Percentiles rank a stretch among this genome's conserved stretches.
phyloP scores from a whole-genome alignment of 208 protist species.

The Sergeia podlipaevii region DNA sequence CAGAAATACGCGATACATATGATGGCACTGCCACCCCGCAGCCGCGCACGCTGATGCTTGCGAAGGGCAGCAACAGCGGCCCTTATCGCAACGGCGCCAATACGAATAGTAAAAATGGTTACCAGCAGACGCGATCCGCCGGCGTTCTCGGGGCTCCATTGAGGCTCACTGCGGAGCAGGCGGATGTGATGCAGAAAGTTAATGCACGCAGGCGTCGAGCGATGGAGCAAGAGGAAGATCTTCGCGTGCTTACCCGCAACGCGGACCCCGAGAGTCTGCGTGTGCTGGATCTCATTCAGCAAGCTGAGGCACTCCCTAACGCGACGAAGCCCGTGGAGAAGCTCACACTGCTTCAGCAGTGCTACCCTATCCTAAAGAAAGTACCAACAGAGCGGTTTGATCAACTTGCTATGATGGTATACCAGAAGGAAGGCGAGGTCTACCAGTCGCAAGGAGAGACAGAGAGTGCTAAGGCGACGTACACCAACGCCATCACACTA shows the following conservation, averaged over 20 bases:
- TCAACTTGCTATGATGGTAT: slow-evolving; percentile 68
- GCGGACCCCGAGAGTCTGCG: slow-evolving; percentile 52
- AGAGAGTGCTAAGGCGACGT: slow-evolving; percentile 59
- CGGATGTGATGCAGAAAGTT: slow-evolving; percentile 12
- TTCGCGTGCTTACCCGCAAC: slow-evolving; percentile 32
- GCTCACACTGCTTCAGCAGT: slow-evolving; percentile 47
- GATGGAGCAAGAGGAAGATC: slow-evolving; percentile 22
- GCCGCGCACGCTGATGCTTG: not conserved
- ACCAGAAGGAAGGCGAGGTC: slow-evolving; percentile 75
- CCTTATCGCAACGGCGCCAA: slow-evolving; percentile 2
- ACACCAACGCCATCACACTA: slow-evolving; percentile 69
- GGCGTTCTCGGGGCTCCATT: not conserved
- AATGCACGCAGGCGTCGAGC: not conserved
- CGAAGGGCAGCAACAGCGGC: not conserved
- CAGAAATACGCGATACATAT: too few species aligned
- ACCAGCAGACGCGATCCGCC: not conserved
- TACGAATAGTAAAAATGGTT: not conserved
- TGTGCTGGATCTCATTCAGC: slow-evolving; percentile 55
- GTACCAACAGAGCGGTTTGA: slow-evolving; percentile 57
- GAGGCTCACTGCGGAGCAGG: not conserved
- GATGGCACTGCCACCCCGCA: slow-evolving; percentile 2
- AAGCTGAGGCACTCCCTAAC: slow-evolving; percentile 40
- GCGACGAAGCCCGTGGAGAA: slow-evolving; percentile 30
- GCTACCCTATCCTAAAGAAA: slow-evolving; percentile 59
- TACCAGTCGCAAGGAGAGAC: slow-evolving; percentile 46